Conservation (phyloP, 352 stramenopile species). For the Pythium scleroteichum region DNA sequence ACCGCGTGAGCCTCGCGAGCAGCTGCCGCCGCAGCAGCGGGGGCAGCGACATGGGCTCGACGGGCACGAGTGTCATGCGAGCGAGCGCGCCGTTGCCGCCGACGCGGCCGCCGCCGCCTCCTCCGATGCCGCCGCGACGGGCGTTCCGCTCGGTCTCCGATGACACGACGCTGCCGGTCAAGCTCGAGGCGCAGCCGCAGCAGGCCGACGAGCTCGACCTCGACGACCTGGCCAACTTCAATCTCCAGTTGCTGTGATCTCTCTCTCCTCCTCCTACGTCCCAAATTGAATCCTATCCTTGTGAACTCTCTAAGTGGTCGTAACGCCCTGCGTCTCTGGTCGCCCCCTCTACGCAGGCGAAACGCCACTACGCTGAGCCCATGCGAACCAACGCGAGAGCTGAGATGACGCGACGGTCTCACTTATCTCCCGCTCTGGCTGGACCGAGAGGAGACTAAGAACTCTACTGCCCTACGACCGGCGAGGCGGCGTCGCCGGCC, state of each 20-base stretch:
- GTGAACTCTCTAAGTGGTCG: background rate
- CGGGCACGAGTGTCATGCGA: slow-evolving; percentile 6
- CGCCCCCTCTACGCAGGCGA: too few species aligned
- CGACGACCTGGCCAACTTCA: slow-evolving; percentile 80
- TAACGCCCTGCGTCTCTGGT: too few species aligned
- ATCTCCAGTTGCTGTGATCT: slow-evolving; percentile 46
- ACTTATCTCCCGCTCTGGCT: too few species aligned
- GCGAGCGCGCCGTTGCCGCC: slow-evolving; percentile 23
- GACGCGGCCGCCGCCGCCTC: too few species aligned
- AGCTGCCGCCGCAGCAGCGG: slow-evolving; percentile 22
- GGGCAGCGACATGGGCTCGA: slow-evolving; percentile 21
- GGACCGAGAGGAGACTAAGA: too few species aligned
- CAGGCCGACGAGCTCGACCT: slow-evolving; percentile 33
- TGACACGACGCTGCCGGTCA: slow-evolving; percentile 45
- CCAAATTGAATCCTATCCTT: too few species aligned
- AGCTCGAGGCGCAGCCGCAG: background rate
- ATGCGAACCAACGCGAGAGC: too few species aligned
- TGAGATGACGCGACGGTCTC: too few species aligned
- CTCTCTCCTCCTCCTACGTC: too few species aligned
- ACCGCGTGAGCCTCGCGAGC: slow-evolving; percentile 29
- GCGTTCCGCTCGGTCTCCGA: slow-evolving; percentile 55
- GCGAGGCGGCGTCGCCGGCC: background rate
- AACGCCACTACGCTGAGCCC: too few species aligned
- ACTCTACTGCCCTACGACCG: too few species aligned
- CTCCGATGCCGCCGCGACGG: slow-evolving; percentile 29